Conservation (phyloP, 306 rosid genomes). For the Inga laurina region DNA sequence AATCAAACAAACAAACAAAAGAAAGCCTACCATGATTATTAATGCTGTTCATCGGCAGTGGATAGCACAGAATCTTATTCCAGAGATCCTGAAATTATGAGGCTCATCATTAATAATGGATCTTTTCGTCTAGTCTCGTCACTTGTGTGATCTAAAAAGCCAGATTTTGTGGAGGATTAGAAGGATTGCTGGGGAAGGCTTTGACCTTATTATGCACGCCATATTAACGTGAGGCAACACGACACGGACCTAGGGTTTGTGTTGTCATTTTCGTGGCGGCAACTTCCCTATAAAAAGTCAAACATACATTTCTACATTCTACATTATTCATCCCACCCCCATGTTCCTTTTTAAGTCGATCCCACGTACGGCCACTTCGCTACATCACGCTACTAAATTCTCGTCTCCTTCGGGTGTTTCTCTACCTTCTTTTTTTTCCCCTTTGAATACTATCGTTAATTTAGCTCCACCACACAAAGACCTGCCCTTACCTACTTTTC, state of each 20-base stretch:
- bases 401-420: background rate
- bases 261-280: background rate
- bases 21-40: background rate
- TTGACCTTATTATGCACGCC: background rate
- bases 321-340: too few species aligned
- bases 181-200: background rate
- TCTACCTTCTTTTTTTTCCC: too few species aligned
- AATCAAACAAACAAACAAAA: too few species aligned
- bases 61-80: background rate
- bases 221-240: background rate
- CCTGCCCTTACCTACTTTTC: background rate
- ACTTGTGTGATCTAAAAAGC: background rate
- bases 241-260: background rate
- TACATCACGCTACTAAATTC: background rate
- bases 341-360: background rate
- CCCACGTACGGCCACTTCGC: background rate
- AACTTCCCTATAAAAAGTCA: background rate
- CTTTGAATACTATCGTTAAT: too few species aligned
- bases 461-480: background rate
- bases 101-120: background rate
- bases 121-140: too few species aligned
- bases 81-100: background rate
- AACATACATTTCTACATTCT: background rate
- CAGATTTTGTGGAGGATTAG: background rate
- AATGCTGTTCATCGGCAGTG: background rate